phyloP scores from a whole-genome alignment of 768 basidiomycete species.

The Tephrocybe sp. region DNA sequence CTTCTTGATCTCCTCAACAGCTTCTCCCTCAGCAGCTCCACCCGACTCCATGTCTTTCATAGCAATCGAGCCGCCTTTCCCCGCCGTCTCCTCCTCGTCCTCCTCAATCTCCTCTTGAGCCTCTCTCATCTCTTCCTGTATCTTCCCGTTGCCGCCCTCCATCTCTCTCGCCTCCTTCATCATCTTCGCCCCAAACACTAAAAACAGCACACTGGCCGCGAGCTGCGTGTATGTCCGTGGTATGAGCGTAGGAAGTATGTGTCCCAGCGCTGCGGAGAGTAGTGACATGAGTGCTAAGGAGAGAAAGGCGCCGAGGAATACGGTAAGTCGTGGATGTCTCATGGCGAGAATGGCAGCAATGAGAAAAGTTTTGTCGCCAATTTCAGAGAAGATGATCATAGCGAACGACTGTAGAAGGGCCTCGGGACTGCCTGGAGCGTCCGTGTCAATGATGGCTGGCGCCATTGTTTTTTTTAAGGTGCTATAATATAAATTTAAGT shows the following conservation, averaged over 20 bases:
- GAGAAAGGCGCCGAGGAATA: constrained; percentile 87
- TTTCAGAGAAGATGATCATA: constrained; percentile 92
- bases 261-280: constrained; percentile 91
- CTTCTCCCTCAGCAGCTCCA: constrained; percentile 8
- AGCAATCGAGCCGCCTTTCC: constrained; percentile 45
- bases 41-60: constrained; percentile 82
- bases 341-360: constrained; percentile 85
- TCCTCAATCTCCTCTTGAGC: constrained; percentile 94
- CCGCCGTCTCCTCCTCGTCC: constrained; percentile 48
- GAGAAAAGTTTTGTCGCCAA: constrained; percentile 96
- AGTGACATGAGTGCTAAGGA: constrained; percentile 93
- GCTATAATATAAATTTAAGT: no score
- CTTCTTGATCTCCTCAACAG: constrained; percentile 17
- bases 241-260: constrained; percentile 82
- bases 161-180: constrained; percentile 81
- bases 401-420: constrained; percentile 77
- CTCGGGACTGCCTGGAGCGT: constrained; percentile 35
- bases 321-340: constrained; percentile 83
- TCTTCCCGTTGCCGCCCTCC: constrained; percentile 75
- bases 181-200: constrained; percentile 92
- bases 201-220: constrained; percentile 78
- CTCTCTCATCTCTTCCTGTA: constrained; percentile 93
- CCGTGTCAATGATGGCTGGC: constrained; percentile 7
- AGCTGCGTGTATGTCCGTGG: constrained; percentile 71
- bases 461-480: constrained; percentile 6